These are phyloP conservation scores for Alternaria conjuncta DNA, from an alignment of 2,329 filamentous ascomycete species.

Conservation along the genomic window DNA sequence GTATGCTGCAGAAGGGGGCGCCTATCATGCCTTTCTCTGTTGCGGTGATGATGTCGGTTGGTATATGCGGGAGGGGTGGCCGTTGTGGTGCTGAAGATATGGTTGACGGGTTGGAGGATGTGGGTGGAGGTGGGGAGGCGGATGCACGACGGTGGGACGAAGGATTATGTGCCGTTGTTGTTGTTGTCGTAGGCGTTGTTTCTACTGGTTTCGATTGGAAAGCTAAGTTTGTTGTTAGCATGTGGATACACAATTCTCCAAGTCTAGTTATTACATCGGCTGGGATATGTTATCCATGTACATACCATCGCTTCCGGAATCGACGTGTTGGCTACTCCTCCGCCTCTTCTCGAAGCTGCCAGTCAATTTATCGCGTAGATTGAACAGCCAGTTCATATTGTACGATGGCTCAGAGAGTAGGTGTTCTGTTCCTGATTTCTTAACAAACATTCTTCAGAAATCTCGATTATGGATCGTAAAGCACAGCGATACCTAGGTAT, in stretches of 20 bases:
- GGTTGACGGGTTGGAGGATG: not conserved
- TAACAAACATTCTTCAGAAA: too few relatives aligned
- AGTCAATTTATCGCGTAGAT: not conserved
- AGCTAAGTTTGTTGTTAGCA: not conserved
- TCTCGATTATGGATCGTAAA: too few relatives aligned
- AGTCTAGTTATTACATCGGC: not conserved
- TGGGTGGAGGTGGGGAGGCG: not conserved
- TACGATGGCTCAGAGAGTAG: not conserved
- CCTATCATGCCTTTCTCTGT: conserved; percentile 33
- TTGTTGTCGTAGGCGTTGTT: not conserved
- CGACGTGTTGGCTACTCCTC: not conserved
- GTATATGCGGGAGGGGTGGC: not conserved
- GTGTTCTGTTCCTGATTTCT: not conserved
- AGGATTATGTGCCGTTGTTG: not conserved
- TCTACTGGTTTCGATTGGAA: not conserved
- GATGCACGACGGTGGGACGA: not conserved
- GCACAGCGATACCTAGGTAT: too few relatives aligned
- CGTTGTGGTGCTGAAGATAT: not conserved
- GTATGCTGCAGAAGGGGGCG: not conserved
- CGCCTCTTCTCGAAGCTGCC: not conserved
- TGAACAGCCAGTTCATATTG: not conserved
- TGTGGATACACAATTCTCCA: not conserved
- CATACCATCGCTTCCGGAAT: not conserved
- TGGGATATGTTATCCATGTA: not conserved
- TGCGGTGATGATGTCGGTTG: conserved; percentile 22